Evolutionary conservation across 116 monocot genomes (phyloP).

Genomic region (Papilionanthe hybrid): DNA sequence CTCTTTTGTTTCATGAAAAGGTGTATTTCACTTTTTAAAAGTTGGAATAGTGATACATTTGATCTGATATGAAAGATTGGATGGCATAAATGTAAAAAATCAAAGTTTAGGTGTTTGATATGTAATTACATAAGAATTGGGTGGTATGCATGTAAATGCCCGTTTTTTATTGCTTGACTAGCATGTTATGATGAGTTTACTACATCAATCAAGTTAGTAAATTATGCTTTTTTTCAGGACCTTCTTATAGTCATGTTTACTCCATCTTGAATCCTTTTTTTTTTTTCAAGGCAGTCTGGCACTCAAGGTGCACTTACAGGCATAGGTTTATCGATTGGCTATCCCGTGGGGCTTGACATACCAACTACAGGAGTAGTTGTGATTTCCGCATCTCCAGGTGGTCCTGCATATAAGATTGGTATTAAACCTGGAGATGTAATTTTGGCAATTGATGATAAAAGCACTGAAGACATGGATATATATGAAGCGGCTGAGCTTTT

Average conservation of each 20-base stretch:
- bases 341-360: constrained; percentile 59
- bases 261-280: constrained; percentile 14
- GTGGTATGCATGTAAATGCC: too few relatives aligned
- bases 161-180: constrained; percentile 8
- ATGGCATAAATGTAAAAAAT: too few relatives aligned
- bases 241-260: background rate
- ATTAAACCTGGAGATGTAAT: constrained; percentile 86
- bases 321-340: constrained; percentile 93
- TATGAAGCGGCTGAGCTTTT: constrained; percentile 92
- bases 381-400: constrained; percentile 73
- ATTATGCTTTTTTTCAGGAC: too few relatives aligned
- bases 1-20: too few relatives aligned
- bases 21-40: too few relatives aligned
- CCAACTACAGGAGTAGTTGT: constrained; percentile 69
- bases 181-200: background rate
- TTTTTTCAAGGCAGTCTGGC: constrained; percentile 93
- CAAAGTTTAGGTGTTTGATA: too few relatives aligned
- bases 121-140: too few relatives aligned
- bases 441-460: constrained; percentile 65
- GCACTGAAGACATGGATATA: constrained; percentile 91
- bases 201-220: background rate
- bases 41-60: too few relatives aligned
- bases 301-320: constrained; percentile 93
- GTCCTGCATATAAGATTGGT: constrained; percentile 84
- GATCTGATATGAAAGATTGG: too few relatives aligned